Percentiles rank a stretch among this genome's conserved stretches.
phyloP scores from a whole-genome alignment of 176 grass and related monocot species.

The Urochloa ruziziensis region DNA sequence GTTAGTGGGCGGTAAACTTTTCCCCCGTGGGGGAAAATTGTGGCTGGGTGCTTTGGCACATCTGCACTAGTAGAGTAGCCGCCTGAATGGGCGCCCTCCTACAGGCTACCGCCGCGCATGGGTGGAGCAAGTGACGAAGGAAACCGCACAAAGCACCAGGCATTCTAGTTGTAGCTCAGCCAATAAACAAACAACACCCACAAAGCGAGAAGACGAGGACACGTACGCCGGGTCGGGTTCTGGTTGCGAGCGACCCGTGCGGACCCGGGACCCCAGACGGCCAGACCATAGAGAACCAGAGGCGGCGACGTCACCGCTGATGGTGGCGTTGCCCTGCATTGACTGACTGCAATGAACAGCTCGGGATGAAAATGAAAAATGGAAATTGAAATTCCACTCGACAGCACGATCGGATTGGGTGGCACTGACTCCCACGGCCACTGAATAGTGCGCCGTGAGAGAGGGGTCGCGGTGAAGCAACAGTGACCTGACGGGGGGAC shows the following conservation, averaged over 20 bases:
- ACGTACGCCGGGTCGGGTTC: not conserved
- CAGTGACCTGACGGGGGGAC: conserved; percentile 4
- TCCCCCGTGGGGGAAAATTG: conserved; percentile 30
- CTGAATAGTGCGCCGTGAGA: not conserved
- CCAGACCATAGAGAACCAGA: no score
- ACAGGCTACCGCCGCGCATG: conserved; percentile 7
- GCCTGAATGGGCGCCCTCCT: not conserved
- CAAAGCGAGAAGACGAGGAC: not conserved
- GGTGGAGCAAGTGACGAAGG: conserved; percentile 40
- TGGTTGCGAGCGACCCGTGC: not conserved
- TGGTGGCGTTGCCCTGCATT: conserved; percentile 4
- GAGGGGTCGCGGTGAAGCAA: not conserved
- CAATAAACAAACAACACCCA: conserved; percentile 14
- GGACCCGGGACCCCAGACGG: not conserved
- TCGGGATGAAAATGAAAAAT: not conserved
- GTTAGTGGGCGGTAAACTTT: conserved; percentile 25
- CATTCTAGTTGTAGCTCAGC: not conserved
- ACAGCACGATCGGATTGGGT: not conserved
- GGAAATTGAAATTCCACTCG: not conserved
- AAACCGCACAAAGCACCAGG: conserved; percentile 31
- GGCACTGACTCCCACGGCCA: not conserved
- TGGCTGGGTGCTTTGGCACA: conserved; percentile 34
- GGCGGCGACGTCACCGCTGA: conserved; percentile 14
- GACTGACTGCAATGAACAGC: conserved; percentile 9
- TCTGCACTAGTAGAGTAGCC: conserved; percentile 10